Percentiles rank a stretch among this genome's conserved stretches.
These are phyloP conservation scores for Chlorociboria aeruginascens DNA, from an alignment of 495 filamentous ascomycete genomes.

Conservation along the genomic window DNA sequence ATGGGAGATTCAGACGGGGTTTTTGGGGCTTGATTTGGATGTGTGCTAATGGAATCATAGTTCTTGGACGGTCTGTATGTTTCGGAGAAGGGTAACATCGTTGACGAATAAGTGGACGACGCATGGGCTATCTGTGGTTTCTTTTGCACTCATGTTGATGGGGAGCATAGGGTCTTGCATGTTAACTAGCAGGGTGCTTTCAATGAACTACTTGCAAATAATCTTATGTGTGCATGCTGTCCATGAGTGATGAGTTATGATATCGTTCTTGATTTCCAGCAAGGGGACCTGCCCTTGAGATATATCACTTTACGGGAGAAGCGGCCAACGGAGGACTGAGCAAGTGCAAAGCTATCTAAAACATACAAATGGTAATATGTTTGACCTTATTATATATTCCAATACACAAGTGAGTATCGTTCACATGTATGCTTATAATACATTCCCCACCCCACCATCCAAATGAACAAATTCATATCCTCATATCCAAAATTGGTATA, in stretches of 20 bases:
- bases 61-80: constrained; percentile 99
- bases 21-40: background rate
- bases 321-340: too few relatives aligned
- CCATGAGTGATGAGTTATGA: too few relatives aligned
- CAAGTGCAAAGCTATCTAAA: too few relatives aligned
- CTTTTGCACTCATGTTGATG: constrained; percentile 29
- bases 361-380: too few relatives aligned
- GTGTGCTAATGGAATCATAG: constrained; percentile 30
- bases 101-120: constrained; percentile 34
- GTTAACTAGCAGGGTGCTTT: constrained; percentile 37
- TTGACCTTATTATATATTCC: too few relatives aligned
- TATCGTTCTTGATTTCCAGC: too few relatives aligned
- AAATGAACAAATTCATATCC: background rate
- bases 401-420: too few relatives aligned
- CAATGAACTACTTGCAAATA: constrained; percentile 19
- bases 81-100: constrained; percentile 91
- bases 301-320: too few relatives aligned
- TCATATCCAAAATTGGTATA: too few relatives aligned
- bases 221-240: background rate
- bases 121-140: constrained; percentile 22
- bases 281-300: too few relatives aligned
- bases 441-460: background rate
- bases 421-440: background rate
- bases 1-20: too few relatives aligned
- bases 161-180: constrained; percentile 43